These are phyloP conservation scores for Moesziomyces sp. DNA, from an alignment of 1,284 basidiomycete species.

Conservation along the genomic window DNA sequence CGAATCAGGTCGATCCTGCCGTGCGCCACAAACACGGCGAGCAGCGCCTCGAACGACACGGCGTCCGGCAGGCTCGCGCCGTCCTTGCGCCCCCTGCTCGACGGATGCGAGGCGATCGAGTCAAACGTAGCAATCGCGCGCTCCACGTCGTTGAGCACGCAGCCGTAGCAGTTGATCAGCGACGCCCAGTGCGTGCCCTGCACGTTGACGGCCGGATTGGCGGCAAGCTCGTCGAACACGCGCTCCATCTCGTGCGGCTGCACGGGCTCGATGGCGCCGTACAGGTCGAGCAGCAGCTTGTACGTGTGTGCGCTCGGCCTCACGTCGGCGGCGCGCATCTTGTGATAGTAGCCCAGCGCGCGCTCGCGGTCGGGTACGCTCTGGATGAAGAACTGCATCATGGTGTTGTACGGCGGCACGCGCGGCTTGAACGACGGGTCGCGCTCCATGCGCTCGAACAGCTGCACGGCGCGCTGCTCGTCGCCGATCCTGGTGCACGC, in stretches of 20 bases:
- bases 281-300: conserved; percentile 85
- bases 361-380: conserved; percentile 82
- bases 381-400: conserved; percentile 96
- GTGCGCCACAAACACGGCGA: conserved; percentile 85
- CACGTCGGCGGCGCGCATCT: conserved; percentile 76
- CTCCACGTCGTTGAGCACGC: conserved; percentile 80
- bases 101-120: conserved; percentile 73
- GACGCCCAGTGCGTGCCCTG: conserved; percentile 91
- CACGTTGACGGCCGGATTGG: conserved; percentile 73
- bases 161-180: conserved; percentile 89
- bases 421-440: conserved; percentile 83
- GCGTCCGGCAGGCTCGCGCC: conserved; percentile 75
- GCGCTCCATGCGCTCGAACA: conserved; percentile 86
- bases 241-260: conserved; percentile 80
- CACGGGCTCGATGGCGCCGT: conserved; percentile 82
- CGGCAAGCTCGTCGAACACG: conserved; percentile 76
- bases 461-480: conserved; percentile 79
- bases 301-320: conserved; percentile 62
- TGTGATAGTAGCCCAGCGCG: conserved; percentile 76
- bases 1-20: conserved; percentile 83
- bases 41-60: conserved; percentile 87
- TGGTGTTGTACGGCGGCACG: conserved; percentile 94
- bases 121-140: conserved; percentile 83
- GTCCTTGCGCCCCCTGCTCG: conserved; percentile 59
- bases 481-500: conserved; percentile 89